phyloP scores from a whole-genome alignment of 73 alveolate genomes.

The Paramecium sexaurelia region DNA sequence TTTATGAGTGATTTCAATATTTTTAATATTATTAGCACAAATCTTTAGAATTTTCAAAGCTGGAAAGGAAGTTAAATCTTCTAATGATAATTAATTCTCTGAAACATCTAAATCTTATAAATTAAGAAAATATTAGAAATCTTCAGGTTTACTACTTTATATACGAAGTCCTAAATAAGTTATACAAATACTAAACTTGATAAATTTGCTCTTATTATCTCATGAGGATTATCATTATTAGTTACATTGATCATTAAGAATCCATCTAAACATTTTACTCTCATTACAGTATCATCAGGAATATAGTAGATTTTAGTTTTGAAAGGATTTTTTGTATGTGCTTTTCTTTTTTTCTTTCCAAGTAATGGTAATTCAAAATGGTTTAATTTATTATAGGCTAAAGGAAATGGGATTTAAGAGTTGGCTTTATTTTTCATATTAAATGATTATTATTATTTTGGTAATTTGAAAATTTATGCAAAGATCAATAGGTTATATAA shows the following conservation, averaged over 20 bases:
- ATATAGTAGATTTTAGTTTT: constrained; percentile 53
- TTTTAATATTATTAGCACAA: constrained; percentile 56
- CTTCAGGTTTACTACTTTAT: constrained; percentile 51
- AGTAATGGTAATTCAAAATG: constrained; percentile 23
- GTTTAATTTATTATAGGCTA: neutral
- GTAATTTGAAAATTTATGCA: neutral
- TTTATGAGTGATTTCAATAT: neutral
- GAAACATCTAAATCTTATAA: constrained; percentile 65
- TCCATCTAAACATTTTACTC: constrained; percentile 58
- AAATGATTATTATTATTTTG: neutral
- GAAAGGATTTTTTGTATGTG: constrained; percentile 63
- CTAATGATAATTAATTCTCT: constrained; percentile 52
- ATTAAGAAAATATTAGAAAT: constrained; percentile 54
- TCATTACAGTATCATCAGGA: constrained; percentile 65
- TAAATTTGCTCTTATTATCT: constrained; percentile 57
- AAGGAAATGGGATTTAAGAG: constrained; percentile 36
- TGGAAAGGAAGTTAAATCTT: constrained; percentile 58
- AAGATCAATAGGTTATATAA: constrained; percentile 25
- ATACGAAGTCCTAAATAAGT: constrained; percentile 42
- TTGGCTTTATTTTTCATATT: neutral
- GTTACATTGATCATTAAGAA: constrained; percentile 58
- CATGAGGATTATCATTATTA: constrained; percentile 63
- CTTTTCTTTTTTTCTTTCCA: constrained; percentile 39
- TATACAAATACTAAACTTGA: constrained; percentile 44
- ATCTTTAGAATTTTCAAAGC: constrained; percentile 43